Evolutionary conservation across 306 rosid species (phyloP).

Genomic region (Prunus padus): DNA sequence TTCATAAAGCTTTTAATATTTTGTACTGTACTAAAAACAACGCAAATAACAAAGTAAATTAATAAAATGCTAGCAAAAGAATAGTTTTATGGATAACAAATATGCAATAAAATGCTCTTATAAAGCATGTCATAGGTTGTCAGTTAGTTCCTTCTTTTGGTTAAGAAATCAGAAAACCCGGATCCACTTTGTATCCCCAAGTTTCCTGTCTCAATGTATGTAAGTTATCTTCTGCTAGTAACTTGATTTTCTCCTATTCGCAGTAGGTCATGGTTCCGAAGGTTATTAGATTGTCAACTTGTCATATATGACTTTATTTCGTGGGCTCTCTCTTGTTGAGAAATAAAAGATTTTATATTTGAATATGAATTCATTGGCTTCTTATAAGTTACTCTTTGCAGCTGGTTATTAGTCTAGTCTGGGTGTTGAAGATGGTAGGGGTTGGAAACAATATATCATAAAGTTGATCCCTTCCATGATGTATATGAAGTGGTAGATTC

Average conservation of each 20-base stretch:
- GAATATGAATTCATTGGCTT: not conserved
- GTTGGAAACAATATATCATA: not conserved
- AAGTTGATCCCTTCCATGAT: not conserved
- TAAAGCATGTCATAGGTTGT: no score
- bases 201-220: not conserved
- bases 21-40: no score
- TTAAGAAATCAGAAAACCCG: no score
- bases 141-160: no score
- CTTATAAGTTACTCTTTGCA: not conserved
- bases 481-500: not conserved
- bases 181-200: no score
- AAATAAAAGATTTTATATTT: not conserved
- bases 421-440: no score
- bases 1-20: no score
- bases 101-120: no score
- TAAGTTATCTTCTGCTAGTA: conserved; percentile 5
- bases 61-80: no score
- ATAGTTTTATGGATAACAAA: no score
- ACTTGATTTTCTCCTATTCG: conserved; percentile 33
- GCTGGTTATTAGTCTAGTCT: conserved; percentile 12
- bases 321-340: conserved; percentile 6
- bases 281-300: conserved; percentile 31
- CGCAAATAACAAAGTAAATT: no score
- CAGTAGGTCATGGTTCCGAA: conserved; percentile 62
- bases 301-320: conserved; percentile 9